Percentiles rank a stretch among this genome's conserved stretches.
Evolutionary conservation across 1,284 basidiomycete species (phyloP).

Genomic region (Puccinia polysora): DNA sequence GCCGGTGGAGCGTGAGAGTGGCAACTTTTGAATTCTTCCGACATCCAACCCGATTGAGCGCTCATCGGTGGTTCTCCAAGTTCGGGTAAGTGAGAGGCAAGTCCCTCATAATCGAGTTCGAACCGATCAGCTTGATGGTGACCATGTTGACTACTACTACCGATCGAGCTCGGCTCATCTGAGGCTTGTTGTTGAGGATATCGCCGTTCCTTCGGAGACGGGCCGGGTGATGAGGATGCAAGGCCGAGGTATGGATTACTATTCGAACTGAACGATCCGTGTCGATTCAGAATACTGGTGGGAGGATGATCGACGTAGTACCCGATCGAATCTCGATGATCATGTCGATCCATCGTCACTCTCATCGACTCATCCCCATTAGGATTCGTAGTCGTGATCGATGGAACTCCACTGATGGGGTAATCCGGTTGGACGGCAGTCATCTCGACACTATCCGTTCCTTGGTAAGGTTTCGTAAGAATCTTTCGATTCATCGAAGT

Average conservation of each 20-base stretch:
- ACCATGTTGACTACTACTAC: no score
- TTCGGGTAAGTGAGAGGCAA: no score
- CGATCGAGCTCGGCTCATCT: no score
- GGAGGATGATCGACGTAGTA: no score
- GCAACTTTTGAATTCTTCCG: constrained; percentile 11
- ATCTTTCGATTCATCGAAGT: constrained; percentile 17
- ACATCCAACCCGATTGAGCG: constrained; percentile 16
- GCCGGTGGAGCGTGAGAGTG: neutral
- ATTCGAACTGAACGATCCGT: neutral
- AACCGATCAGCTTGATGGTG: no score
- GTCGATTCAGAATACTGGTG: neutral
- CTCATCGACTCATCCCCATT: neutral
- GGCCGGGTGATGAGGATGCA: no score
- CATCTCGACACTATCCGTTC: constrained; percentile 40
- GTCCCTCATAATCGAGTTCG: no score
- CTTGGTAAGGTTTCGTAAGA: neutral
- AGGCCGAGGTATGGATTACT: no score
- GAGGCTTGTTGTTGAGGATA: no score
- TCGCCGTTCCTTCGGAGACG: no score
- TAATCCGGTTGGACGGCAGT: constrained; percentile 9
- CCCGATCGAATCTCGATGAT: neutral
- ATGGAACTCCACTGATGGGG: constrained; percentile 1
- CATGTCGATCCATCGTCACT: neutral
- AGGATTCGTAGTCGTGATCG: constrained; percentile 22
- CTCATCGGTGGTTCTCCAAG: neutral